Percentiles rank a stretch among this genome's conserved stretches.
phyloP scores from a whole-genome alignment of 2,329 filamentous ascomycete species.

The Beauveria asiatica region DNA sequence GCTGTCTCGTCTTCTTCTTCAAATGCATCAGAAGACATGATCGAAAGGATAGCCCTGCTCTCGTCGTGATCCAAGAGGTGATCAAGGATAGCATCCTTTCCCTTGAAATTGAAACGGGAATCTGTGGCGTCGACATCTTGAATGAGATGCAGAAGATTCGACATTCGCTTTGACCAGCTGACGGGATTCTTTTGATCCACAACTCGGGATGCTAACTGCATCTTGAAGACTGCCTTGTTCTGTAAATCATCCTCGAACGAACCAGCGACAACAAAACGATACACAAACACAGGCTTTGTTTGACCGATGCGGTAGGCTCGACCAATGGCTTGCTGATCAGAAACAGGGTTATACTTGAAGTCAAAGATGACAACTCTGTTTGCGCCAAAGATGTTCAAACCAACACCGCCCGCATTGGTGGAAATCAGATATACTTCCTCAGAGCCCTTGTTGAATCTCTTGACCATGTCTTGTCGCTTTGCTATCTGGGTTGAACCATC shows the following conservation, averaged over 20 bases:
- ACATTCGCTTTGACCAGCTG: conserved; percentile 51
- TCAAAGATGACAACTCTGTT: conserved; percentile 85
- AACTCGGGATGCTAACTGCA: conserved; percentile 66
- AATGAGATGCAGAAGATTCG: conserved; percentile 52
- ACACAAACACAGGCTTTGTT: conserved; percentile 71
- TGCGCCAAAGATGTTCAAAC: conserved; percentile 74
- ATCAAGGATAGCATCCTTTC: conserved; percentile 56
- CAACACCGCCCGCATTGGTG: conserved; percentile 71
- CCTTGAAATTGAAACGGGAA: conserved; percentile 38
- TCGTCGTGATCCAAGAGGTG: conserved; percentile 32
- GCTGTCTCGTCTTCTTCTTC: conserved; percentile 55
- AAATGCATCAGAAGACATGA: conserved; percentile 64
- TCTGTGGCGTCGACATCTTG: conserved; percentile 34
- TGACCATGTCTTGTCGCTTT: conserved; percentile 54
- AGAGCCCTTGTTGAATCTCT: conserved; percentile 55
- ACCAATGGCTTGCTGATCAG: conserved; percentile 81
- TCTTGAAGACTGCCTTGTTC: conserved; percentile 73
- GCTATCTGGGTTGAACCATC: conserved; percentile 55
- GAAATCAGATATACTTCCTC: conserved; percentile 69
- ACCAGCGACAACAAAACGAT: conserved; percentile 68
- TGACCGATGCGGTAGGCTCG: conserved; percentile 82
- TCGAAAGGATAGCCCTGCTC: conserved; percentile 38
- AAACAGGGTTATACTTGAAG: conserved; percentile 68
- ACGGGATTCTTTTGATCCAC: conserved; percentile 75
- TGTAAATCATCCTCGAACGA: conserved; percentile 71